These are phyloP conservation scores for Talaromyces sp. DNA, from an alignment of 2,329 filamentous ascomycete species.

Conservation along the genomic window DNA sequence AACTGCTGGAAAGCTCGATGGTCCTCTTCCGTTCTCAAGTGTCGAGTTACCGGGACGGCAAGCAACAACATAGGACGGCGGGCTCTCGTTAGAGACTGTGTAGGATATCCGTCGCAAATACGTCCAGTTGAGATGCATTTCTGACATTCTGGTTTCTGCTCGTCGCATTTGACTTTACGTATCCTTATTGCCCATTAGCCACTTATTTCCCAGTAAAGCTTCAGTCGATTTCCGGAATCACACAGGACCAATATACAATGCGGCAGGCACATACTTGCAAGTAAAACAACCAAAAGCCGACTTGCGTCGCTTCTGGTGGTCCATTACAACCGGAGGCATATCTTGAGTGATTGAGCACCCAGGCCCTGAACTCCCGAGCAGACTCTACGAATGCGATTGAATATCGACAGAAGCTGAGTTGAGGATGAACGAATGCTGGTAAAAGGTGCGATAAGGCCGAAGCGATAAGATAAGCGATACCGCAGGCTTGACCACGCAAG, in stretches of 20 bases:
- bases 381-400: background rate
- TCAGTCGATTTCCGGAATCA: background rate
- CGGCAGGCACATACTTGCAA: constrained; percentile 7
- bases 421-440: background rate
- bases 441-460: background rate
- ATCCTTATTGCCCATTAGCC: constrained; percentile 4
- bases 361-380: no score
- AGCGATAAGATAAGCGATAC: background rate
- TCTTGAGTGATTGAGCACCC: no score
- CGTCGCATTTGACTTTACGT: constrained; percentile 15
- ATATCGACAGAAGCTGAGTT: background rate
- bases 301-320: background rate
- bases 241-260: background rate
- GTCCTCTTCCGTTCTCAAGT: background rate
- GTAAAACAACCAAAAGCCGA: constrained; percentile 10
- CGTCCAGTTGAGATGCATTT: constrained; percentile 10
- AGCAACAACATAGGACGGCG: background rate
- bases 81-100: background rate
- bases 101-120: constrained; percentile 13
- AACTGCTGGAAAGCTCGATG: constrained; percentile 7
- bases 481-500: background rate
- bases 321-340: background rate
- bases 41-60: constrained; percentile 8
- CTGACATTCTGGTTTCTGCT: constrained; percentile 12
- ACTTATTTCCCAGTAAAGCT: background rate